These are phyloP conservation scores for Paragyromitra xinjiangensis DNA, from an alignment of 495 filamentous ascomycete species.

Conservation along the genomic window DNA sequence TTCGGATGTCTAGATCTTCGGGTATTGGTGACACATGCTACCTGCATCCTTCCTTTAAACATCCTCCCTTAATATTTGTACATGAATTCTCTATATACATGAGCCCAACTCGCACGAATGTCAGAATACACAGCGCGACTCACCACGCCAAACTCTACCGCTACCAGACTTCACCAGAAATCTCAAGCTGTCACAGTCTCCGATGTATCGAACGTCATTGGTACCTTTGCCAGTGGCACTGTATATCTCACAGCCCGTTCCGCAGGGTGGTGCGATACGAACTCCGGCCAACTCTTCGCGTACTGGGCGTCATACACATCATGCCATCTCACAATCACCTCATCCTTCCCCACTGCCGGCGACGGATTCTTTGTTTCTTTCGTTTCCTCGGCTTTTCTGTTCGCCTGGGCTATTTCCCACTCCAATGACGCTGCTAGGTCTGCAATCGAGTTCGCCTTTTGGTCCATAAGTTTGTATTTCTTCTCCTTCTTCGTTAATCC, in stretches of 20 bases:
- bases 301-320: slow-evolving; percentile 71
- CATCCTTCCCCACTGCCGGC: slow-evolving; percentile 56
- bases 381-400: slow-evolving; percentile 62
- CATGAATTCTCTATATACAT: slow-evolving; percentile 28
- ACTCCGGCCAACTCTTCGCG: slow-evolving; percentile 73
- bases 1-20: background rate
- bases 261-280: slow-evolving; percentile 68
- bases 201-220: background rate
- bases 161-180: background rate
- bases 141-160: background rate
- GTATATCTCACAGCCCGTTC: slow-evolving; percentile 48
- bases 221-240: slow-evolving; percentile 27
- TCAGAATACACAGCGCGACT: slow-evolving; percentile 14
- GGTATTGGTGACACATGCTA: background rate
- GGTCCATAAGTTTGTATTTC: slow-evolving; percentile 76
- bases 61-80: slow-evolving; percentile 29
- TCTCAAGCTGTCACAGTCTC: background rate
- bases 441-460: slow-evolving; percentile 86
- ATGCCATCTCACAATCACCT: slow-evolving; percentile 73
- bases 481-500: slow-evolving; percentile 64
- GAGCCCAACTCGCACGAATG: slow-evolving; percentile 15
- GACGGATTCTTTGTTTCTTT: slow-evolving; percentile 59
- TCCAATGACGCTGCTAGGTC: slow-evolving; percentile 82
- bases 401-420: slow-evolving; percentile 60
- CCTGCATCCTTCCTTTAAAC: background rate